Percentiles rank a stretch among this genome's conserved stretches.
phyloP scores from a whole-genome alignment of 2,329 filamentous ascomycete species.

The Aspergillus quadricinctus region DNA sequence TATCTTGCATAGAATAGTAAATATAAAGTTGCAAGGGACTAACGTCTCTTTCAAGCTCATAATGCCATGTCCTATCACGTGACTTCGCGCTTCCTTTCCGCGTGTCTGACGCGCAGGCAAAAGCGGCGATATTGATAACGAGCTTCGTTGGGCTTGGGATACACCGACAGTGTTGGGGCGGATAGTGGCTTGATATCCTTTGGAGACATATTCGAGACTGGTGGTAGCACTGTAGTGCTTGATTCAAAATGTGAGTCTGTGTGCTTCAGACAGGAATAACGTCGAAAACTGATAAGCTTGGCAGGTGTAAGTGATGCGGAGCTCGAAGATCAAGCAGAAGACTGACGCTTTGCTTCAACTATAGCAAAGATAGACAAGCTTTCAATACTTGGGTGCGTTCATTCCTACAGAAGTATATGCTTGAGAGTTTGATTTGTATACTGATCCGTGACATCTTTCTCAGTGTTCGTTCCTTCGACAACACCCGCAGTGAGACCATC shows the following conservation, averaged over 20 bases:
- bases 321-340: background rate
- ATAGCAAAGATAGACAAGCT: slow-evolving; percentile 83
- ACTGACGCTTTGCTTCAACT: slow-evolving; percentile 1
- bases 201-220: background rate
- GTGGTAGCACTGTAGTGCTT: background rate
- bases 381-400: slow-evolving; percentile 66
- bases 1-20: background rate
- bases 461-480: slow-evolving; percentile 80
- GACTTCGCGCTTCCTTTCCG: slow-evolving; percentile 14
- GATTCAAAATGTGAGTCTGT: slow-evolving; percentile 5
- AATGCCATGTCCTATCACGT: slow-evolving; percentile 5
- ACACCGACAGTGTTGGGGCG: background rate
- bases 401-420: background rate
- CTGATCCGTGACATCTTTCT: slow-evolving; percentile 4
- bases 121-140: slow-evolving; percentile 1
- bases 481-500: slow-evolving; percentile 69
- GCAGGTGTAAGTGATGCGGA: slow-evolving; percentile 29
- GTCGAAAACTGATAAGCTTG: slow-evolving; percentile 10
- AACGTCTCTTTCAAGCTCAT: background rate
- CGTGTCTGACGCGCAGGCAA: slow-evolving; percentile 17
- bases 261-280: background rate
- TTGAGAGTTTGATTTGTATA: background rate
- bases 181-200: background rate
- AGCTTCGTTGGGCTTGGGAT: background rate
- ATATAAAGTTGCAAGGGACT: background rate